Conservation (phyloP, 345 rosid genomes). For the Atalantia buxifolia region DNA sequence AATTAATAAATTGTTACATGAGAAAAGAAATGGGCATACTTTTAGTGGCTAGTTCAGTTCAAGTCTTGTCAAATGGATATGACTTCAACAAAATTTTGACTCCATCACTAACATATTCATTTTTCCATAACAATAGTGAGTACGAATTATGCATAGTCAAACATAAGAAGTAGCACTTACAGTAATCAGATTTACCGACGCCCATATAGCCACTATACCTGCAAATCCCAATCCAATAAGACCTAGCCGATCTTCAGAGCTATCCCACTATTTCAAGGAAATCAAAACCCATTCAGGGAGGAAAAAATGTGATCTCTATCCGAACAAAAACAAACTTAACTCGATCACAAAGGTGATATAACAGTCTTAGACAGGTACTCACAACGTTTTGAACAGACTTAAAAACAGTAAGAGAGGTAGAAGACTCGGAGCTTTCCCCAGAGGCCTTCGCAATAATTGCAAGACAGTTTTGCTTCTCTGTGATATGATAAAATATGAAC, state of each 20-base stretch:
- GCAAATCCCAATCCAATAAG: slow-evolving; percentile 80
- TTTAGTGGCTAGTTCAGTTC: not conserved
- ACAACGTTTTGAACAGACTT: slow-evolving; percentile 64
- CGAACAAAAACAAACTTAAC: slow-evolving; percentile 1
- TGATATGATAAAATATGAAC: slow-evolving; percentile 15
- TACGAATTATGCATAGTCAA: not conserved
- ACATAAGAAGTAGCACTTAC: slow-evolving; percentile 28
- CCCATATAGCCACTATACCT: slow-evolving; percentile 65
- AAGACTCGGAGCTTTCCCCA: slow-evolving; percentile 59
- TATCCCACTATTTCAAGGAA: slow-evolving; percentile 59
- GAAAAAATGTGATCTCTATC: not conserved
- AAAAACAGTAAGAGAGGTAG: slow-evolving; percentile 54
- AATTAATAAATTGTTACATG: not conserved
- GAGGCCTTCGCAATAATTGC: slow-evolving; percentile 48
- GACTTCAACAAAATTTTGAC: not conserved
- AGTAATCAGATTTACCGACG: slow-evolving; percentile 62
- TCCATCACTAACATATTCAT: not conserved
- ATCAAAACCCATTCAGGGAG: slow-evolving; percentile 2
- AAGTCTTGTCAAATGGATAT: not conserved
- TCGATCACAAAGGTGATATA: not conserved
- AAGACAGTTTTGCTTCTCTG: slow-evolving; percentile 40
- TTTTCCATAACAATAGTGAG: not conserved
- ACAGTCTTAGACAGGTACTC: slow-evolving; percentile 27
- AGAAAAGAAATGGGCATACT: not conserved
- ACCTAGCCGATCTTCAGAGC: slow-evolving; percentile 74